These are phyloP conservation scores for Globisporangium cystogenes DNA, from an alignment of 352 stramenopile genomes.

Conservation along the genomic window DNA sequence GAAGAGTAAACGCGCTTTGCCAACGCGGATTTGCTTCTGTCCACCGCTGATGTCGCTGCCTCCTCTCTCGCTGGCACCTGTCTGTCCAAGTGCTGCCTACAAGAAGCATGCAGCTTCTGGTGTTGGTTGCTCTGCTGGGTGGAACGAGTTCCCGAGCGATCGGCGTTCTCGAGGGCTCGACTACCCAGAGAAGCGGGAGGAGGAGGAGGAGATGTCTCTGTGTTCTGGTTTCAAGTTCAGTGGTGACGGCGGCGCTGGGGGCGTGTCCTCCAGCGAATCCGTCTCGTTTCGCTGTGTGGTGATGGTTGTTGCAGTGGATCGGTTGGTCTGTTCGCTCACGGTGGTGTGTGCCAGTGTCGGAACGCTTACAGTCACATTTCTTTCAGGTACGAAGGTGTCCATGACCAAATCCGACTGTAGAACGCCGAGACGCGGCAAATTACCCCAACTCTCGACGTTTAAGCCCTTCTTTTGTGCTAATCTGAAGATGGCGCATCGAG, in stretches of 20 bases:
- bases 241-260: neutral
- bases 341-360: neutral
- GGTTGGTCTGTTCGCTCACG: neutral
- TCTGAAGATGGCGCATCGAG: neutral
- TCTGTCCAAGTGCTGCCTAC: too few species aligned
- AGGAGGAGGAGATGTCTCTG: constrained; percentile 4
- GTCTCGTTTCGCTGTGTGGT: neutral
- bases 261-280: neutral
- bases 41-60: too few species aligned
- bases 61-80: too few species aligned
- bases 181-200: neutral
- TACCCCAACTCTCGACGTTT: neutral
- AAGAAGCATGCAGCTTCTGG: too few species aligned
- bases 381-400: too few species aligned
- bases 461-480: neutral
- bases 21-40: neutral
- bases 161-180: neutral
- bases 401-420: neutral
- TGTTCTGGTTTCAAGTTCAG: constrained; percentile 11
- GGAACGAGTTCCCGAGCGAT: neutral
- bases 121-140: neutral
- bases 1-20: neutral
- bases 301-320: too few species aligned
- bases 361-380: too few species aligned
- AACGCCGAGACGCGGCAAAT: neutral